These are phyloP conservation scores for Leishmania tropica DNA, from an alignment of 208 protist species.

Conservation along the genomic window DNA sequence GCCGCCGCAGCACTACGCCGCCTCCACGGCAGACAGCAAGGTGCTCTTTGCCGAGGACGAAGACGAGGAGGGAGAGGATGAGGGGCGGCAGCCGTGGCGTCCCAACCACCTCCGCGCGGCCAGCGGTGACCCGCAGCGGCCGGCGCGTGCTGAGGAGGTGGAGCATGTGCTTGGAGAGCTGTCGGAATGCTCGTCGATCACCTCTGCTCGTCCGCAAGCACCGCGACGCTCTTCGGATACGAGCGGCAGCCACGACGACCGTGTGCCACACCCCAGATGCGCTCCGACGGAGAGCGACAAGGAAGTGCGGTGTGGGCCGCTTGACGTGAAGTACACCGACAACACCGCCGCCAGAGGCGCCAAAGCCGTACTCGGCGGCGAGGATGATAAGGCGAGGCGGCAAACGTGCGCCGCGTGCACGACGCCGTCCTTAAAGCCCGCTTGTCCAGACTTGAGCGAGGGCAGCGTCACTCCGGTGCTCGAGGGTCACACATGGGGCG, in stretches of 20 bases:
- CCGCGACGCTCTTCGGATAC: neutral
- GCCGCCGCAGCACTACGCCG: neutral
- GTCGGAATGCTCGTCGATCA: conserved; percentile 7
- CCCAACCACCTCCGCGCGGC: neutral
- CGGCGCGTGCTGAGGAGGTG: neutral
- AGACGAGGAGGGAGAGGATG: conserved; percentile 8
- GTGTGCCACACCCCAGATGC: neutral
- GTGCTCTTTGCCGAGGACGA: conserved; percentile 24
- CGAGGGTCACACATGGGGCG: neutral
- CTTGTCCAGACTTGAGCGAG: neutral
- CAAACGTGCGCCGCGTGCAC: neutral
- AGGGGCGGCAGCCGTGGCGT: neutral
- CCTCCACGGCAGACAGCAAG: conserved; percentile 23
- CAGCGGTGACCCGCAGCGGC: neutral
- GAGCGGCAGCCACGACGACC: neutral
- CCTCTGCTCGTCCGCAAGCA: conserved; percentile 7
- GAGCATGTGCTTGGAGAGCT: conserved; percentile 21
- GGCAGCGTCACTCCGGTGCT: neutral
- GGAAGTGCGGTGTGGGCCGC: conserved; percentile 8
- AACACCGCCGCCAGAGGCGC: neutral
- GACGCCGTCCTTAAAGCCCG: conserved; percentile 10
- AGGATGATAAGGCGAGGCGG: neutral
- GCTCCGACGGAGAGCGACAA: neutral
- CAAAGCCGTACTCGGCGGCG: neutral
- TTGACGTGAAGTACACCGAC: neutral